Percentiles rank a stretch among this genome's conserved stretches.
These are phyloP conservation scores for Danielozyma ontarioensis DNA, from an alignment of 805 yeast genomes.

Conservation along the genomic window DNA sequence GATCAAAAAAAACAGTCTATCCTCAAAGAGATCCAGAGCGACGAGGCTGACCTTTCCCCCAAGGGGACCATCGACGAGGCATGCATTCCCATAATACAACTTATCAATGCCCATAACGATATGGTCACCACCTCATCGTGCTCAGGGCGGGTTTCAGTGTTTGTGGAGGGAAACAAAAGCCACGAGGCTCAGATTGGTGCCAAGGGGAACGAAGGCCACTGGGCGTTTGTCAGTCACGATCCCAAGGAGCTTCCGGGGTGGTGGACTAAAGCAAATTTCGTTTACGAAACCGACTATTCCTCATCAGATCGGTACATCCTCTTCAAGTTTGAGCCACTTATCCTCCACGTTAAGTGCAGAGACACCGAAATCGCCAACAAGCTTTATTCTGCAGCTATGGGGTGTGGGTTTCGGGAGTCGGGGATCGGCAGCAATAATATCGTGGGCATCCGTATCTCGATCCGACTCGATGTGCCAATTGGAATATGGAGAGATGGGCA, in stretches of 20 bases:
- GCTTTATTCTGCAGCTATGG: conserved; percentile 68
- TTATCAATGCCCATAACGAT: conserved; percentile 57
- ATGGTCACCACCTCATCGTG: conserved; percentile 88
- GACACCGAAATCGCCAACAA: conserved; percentile 51
- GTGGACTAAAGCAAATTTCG: conserved; percentile 33
- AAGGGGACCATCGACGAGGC: conserved; percentile 79
- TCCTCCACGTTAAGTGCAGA: conserved; percentile 78
- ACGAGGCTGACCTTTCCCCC: conserved; percentile 67
- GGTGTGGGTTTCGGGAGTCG: conserved; percentile 81
- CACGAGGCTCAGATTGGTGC: conserved; percentile 53
- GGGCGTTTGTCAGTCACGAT: conserved; percentile 80
- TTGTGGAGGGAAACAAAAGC: conserved; percentile 64
- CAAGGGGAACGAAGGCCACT: conserved; percentile 78
- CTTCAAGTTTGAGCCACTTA: conserved; percentile 81
- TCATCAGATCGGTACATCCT: conserved; percentile 47
- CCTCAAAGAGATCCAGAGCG: conserved; percentile 45
- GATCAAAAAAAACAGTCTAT: conserved; percentile 60
- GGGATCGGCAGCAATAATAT: conserved; percentile 78
- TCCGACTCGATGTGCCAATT: conserved; percentile 72
- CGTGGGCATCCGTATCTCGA: conserved; percentile 74
- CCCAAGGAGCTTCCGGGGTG: conserved; percentile 42
- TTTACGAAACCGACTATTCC: conserved; percentile 1
- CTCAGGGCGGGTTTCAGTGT: conserved; percentile 81
- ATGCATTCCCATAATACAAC: conserved; percentile 65
- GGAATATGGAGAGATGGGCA: conserved; percentile 40